These are phyloP conservation scores for Porphyrellus cyaneotinctus DNA, from an alignment of 768 basidiomycete species.

Conservation along the genomic window DNA sequence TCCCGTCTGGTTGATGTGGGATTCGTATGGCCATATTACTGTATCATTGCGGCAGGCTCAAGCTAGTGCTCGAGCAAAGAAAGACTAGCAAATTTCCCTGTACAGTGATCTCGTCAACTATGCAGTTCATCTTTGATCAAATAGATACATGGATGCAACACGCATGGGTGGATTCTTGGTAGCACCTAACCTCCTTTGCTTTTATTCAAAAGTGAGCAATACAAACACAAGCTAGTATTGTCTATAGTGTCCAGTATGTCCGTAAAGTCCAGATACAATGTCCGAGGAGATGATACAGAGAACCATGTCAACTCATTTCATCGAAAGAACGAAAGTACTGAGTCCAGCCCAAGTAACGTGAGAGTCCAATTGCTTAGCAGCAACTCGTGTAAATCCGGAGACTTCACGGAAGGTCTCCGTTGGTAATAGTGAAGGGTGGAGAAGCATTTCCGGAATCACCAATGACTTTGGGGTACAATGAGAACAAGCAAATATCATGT, in stretches of 20 bases:
- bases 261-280: conserved; percentile 1
- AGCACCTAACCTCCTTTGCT: too few relatives aligned
- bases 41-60: conserved; percentile 47
- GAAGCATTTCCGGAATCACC: conserved; percentile 67
- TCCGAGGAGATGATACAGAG: conserved; percentile 6
- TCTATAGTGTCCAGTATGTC: conserved; percentile 7
- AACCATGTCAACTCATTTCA: not conserved
- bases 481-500: not conserved
- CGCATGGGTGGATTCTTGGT: too few relatives aligned
- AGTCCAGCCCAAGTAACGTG: not conserved
- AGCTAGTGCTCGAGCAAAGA: conserved; percentile 34
- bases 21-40: conserved; percentile 72
- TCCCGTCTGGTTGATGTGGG: conserved; percentile 71
- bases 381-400: not conserved
- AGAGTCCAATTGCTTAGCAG: not conserved
- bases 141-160: too few relatives aligned
- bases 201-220: too few relatives aligned
- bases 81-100: conserved; percentile 17
- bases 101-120: not conserved
- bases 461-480: conserved; percentile 41
- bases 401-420: not conserved
- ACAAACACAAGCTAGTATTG: too few relatives aligned
- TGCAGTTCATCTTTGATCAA: too few relatives aligned
- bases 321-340: conserved; percentile 5
- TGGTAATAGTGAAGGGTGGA: conserved; percentile 51